These are phyloP conservation scores for Haplosporangium gracile DNA, from an alignment of 192 early-diverging fungal genomes.

Conservation along the genomic window DNA sequence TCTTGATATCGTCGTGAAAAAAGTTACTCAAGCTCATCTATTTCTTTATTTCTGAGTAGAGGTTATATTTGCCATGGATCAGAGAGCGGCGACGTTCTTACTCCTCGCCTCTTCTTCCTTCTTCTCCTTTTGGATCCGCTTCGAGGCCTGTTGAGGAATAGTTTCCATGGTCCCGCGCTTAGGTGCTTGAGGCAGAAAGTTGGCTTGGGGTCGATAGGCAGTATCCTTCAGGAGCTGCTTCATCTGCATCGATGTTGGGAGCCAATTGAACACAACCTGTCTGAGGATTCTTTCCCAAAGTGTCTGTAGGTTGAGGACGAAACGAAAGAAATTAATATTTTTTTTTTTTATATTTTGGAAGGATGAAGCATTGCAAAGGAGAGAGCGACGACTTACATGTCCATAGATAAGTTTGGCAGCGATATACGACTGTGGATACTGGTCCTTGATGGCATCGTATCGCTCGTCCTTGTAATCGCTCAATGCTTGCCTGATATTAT, in stretches of 20 bases:
- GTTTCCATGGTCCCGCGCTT: not conserved
- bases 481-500: not conserved
- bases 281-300: not conserved
- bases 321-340: not conserved
- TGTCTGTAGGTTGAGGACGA: not conserved
- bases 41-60: too few relatives aligned
- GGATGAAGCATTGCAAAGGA: not conserved
- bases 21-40: too few relatives aligned
- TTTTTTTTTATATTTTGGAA: not conserved
- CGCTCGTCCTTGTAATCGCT: not conserved
- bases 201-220: not conserved
- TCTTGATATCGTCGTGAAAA: too few relatives aligned
- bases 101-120: not conserved
- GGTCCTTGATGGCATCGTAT: not conserved
- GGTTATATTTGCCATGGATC: too few relatives aligned
- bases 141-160: not conserved
- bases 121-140: not conserved
- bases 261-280: not conserved
- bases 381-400: not conserved
- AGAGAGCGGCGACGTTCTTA: too few relatives aligned
- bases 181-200: not conserved
- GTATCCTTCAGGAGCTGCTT: not conserved
- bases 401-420: not conserved
- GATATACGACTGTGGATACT: not conserved
- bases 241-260: conserved; percentile 2